Base-by-base conservation (phyloP, 2,329 filamentous ascomycete genomes). In the Leptographium wingfieldii region DNA sequence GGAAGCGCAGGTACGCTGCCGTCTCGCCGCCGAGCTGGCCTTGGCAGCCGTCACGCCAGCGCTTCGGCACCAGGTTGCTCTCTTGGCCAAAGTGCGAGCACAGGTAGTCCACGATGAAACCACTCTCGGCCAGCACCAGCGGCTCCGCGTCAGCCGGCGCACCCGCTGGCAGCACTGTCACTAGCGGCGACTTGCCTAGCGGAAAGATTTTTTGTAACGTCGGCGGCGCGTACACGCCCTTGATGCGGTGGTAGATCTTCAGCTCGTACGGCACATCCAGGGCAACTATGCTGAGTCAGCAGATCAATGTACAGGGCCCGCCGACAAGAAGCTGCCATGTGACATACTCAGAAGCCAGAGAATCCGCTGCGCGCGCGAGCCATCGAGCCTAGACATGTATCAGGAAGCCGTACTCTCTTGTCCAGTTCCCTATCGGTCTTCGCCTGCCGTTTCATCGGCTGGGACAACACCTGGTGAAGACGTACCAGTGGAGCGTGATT, bases 131-230 rank as follows among this genome's bases (percentile, higher is more conserved):
- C 55, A 96, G 74, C 0, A 92, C 80, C 12, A 82, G 67, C 2
- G 80, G 75, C 65, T 80, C 69, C 6, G 66, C 58, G 19, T 38
- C 54, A 16, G 51, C 31, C 5, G 55, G 52, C 3, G 29, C 58
- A 3, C 67, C 73, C 0, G 74, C 66, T 0, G 75, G 69, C n/a
- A 72, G 74, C 66, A 96, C 76, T 10, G 81, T 82, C 64, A 97
- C 75, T 51, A 92, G 75, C 0, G 92, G 92, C 1, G 90, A 91
- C 71, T 96, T 96, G 63, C 92, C 92, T 4, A 96, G 78, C 0
- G 90, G 87, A 68, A 96, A 90, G 46, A 95, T 74, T 64, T 89
- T 78, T 68, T 87, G 85, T 54, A 96, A 80, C 67, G 88, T 86
- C 0, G 83, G 76, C 3, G 90, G 89, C 1, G 92, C 92, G n/a